Evolutionary conservation across 768 basidiomycete species (phyloP), one percentile per base, ranked within the genome.

Genomic region (Tricholoma matsutake): DNA sequence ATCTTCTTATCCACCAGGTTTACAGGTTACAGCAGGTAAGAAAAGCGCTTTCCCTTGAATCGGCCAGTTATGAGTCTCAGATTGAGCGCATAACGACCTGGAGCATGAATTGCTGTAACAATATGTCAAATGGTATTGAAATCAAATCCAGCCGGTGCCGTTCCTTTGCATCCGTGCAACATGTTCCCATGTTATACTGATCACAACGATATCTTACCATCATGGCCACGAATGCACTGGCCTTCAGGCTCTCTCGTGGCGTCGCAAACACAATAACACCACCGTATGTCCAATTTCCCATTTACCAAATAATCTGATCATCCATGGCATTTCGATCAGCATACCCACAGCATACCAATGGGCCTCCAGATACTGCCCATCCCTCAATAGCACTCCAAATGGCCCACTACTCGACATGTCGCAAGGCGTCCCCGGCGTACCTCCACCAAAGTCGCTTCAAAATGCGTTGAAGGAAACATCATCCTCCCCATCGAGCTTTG

Each of bases 341-440:
- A 86, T 88, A 52, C 81, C 86, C 1, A 75, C 75, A 34, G 86
- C 85, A 14, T 81, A 84, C 57, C 74, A 77, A 75, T 89, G 87
- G 87, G 82, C 77, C 0, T 63, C 68, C 20, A 65, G 72, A 11
- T 87, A 84, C 69, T 64, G 63, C 4, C 67, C 79, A 20, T 25
- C 11, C 5, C 13, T 11, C 9, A 49, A 49, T 6, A 9, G 47
- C 13, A 7, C 28, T 14, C 67, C 75, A 0, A 67, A 61, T 22
- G 76, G 78, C 8, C 85, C 84, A 0, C 73, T 92, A 2, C 78
- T 92, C 69, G 87, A 79, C 65, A 85, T 92, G 78, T 86, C 87
- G 1, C 90, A 92, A 72, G 88, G 92, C 41, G 85, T 86, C 0
- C 92, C 92, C 0, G 86, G 87, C 5, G 77, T 75, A 0, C 83